Conservation (phyloP, 2,329 filamentous ascomycete species). For the Trichoderma sp. region DNA sequence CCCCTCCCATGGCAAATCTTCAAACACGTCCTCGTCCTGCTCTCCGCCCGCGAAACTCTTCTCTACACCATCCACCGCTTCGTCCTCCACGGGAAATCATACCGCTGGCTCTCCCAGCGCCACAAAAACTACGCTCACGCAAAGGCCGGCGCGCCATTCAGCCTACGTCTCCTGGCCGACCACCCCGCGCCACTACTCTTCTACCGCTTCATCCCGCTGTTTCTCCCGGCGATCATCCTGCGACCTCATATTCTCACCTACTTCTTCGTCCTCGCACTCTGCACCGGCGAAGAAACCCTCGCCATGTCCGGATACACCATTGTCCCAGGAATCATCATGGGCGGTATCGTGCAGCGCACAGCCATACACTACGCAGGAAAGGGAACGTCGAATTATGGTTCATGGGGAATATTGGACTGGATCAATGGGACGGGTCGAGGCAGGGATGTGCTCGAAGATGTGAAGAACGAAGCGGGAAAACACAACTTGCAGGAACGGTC, state of each 20-base stretch:
- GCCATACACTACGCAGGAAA: slow-evolving; percentile 48
- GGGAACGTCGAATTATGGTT: slow-evolving; percentile 61
- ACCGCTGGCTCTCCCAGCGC: slow-evolving; percentile 39
- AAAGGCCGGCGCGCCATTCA: slow-evolving; percentile 57
- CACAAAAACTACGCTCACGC: slow-evolving; percentile 54
- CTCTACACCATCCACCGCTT: slow-evolving; percentile 75
- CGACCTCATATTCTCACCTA: slow-evolving; percentile 74
- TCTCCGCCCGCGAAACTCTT: slow-evolving; percentile 56
- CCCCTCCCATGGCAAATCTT: slow-evolving; percentile 56
- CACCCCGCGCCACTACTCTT: slow-evolving; percentile 67
- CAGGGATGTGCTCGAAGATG: slow-evolving; percentile 51
- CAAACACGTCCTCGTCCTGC: slow-evolving; percentile 49
- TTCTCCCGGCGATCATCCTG: slow-evolving; percentile 64
- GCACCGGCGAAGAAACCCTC: slow-evolving; percentile 67
- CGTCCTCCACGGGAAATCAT: slow-evolving; percentile 59
- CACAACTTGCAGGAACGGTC: slow-evolving; percentile 51
- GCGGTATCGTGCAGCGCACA: slow-evolving; percentile 49
- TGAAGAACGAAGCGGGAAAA: slow-evolving; percentile 60
- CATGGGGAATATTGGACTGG: slow-evolving; percentile 66
- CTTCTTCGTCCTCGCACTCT: slow-evolving; percentile 62
- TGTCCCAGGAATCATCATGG: slow-evolving; percentile 55
- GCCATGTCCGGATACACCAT: slow-evolving; percentile 68
- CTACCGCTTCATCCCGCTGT: slow-evolving; percentile 63
- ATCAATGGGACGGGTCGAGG: slow-evolving; percentile 56
- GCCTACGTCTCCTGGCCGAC: slow-evolving; percentile 65